Evolutionary conservation across 78 protist species (phyloP).

Genomic region (Chrysochromulina parva): DNA sequence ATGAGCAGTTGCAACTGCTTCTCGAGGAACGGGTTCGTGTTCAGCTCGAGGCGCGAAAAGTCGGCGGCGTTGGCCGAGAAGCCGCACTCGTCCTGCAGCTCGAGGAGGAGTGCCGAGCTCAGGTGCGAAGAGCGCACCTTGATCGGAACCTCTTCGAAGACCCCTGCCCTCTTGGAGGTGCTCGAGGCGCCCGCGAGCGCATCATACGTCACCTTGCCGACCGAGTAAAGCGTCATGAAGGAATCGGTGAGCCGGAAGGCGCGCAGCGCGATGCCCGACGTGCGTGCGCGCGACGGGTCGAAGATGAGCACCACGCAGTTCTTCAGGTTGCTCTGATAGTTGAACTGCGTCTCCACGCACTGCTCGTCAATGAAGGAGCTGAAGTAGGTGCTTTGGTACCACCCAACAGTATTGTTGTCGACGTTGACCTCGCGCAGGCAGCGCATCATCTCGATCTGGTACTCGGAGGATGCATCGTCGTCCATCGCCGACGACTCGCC

Average conservation of each 20-base stretch:
- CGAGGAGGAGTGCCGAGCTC: not conserved
- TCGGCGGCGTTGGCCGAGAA: not conserved
- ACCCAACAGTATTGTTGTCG: constrained; percentile 24
- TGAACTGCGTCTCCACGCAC: constrained; percentile 20
- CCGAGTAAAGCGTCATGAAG: constrained; percentile 6
- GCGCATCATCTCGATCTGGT: constrained; percentile 31
- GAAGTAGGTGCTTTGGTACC: constrained; percentile 24
- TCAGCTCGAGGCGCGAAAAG: constrained; percentile 12
- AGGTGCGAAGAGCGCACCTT: constrained; percentile 25
- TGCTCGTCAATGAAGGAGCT: constrained; percentile 12
- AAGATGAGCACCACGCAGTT: constrained; percentile 17
- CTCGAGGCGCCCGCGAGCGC: not conserved
- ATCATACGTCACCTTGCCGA: not conserved
- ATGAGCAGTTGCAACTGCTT: constrained; percentile 18
- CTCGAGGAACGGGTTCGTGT: constrained; percentile 27
- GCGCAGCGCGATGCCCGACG: not conserved
- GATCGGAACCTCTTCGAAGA: constrained; percentile 25
- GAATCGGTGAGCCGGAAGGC: constrained; percentile 28
- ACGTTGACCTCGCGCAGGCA: constrained; percentile 32
- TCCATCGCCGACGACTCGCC: not conserved
- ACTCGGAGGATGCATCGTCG: not conserved
- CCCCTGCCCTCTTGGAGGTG: no score
- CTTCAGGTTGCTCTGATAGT: constrained; percentile 3
- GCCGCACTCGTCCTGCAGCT: not conserved
- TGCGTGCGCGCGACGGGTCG: constrained; percentile 6